These are phyloP conservation scores for Pyricularia pennisetigena DNA, from an alignment of 2,329 filamentous ascomycete genomes.

Conservation along the genomic window DNA sequence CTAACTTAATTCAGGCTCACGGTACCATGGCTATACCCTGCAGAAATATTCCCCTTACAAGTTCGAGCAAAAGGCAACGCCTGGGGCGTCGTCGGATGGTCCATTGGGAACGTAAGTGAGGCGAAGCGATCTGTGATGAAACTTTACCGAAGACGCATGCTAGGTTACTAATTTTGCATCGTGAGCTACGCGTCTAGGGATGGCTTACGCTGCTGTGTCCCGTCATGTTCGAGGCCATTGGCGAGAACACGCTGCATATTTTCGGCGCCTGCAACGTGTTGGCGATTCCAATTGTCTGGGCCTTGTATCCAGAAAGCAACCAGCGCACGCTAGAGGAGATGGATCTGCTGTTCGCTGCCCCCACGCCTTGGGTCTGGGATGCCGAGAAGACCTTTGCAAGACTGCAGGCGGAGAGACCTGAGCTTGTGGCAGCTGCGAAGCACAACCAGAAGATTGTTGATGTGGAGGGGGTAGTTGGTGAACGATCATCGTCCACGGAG, in stretches of 20 bases:
- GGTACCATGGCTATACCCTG: slow-evolving; percentile 53
- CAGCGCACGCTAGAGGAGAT: slow-evolving; percentile 68
- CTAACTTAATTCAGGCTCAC: slow-evolving; percentile 31
- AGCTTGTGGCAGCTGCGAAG: slow-evolving; percentile 6
- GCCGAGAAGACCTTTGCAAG: slow-evolving; percentile 12
- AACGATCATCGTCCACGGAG: background rate
- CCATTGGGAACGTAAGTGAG: slow-evolving; percentile 47
- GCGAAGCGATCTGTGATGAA: background rate
- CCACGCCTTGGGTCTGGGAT: slow-evolving; percentile 61
- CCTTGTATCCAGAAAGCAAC: slow-evolving; percentile 64
- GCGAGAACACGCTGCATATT: slow-evolving; percentile 64
- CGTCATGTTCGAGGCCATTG: slow-evolving; percentile 52
- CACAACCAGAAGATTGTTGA: background rate
- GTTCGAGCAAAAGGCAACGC: slow-evolving; percentile 66
- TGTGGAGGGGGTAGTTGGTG: background rate
- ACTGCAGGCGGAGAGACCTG: slow-evolving; percentile 12
- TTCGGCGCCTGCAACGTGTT: slow-evolving; percentile 60
- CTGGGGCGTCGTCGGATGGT: slow-evolving; percentile 68
- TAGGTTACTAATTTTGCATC: slow-evolving; percentile 38
- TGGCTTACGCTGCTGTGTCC: slow-evolving; percentile 35
- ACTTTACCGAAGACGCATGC: background rate
- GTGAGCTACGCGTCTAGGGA: background rate
- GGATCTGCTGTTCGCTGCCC: slow-evolving; percentile 59
- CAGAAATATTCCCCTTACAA: slow-evolving; percentile 64
- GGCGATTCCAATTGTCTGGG: slow-evolving; percentile 61